Evolutionary conservation across 192 early-diverging fungal genomes (phyloP), one percentile per base, ranked within the genome.

Genomic region (Spinellus fusiger): DNA sequence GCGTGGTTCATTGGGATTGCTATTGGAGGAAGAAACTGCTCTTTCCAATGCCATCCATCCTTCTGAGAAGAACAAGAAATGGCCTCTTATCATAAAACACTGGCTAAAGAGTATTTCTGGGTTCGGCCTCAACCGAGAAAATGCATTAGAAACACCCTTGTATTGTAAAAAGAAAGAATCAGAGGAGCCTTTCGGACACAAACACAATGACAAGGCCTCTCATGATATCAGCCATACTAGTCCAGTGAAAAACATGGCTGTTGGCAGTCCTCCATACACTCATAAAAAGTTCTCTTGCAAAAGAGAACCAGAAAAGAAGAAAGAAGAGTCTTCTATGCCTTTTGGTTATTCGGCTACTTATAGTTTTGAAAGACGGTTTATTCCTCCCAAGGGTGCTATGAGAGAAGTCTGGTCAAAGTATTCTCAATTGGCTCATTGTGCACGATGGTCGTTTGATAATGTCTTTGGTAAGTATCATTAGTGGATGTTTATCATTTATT

Each of bases 401-500:
- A 56, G 64, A 6, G 50, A 59, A 50, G 35, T 35, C 23, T 67
- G 65, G 65, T 22, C 58, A 37, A 67, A 60, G 40, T 61, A 67
- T 25, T 8, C 37, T 23, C 65, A 83, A 51, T 59, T 80, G 16
- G 66, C 69, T 16, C 78, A 78, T 38, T 83, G 81, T 68, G 71
- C 77, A 8, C 70, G 66, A 31, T 83, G 81, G 81, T 64, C 74
- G 3, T 50, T 83, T 15, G 61, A 78, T 47, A 73, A 80, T 57
- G 72, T 73, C 33, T 83, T 83, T 57, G 63, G 74, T 46, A 44
- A n/a, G 10, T 44, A 2, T 12, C 18, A 44, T 12, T 3, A 44
- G 40, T 3, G 18, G 5, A 25, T 23, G 4, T 13, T 15, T n/a
- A 33, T 13, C 28, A 37, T 56, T 4, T 28, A 58, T 58, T 26